A percentile compares a stretch with the other conserved stretches of the same genome.
Conservation (phyloP, 1,139 yeast genomes). For the Yamadazyma blattariae region DNA sequence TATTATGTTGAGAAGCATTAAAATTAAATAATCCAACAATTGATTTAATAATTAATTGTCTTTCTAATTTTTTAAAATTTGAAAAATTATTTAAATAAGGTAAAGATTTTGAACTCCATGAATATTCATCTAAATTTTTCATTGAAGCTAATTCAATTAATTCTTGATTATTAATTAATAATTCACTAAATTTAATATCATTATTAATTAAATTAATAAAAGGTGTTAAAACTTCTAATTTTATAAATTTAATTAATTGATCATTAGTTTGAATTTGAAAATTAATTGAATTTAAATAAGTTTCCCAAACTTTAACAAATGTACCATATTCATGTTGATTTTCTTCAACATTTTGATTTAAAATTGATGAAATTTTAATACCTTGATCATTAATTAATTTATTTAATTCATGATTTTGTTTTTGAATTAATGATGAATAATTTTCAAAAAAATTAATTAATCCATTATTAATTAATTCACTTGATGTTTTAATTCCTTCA, state of each 20-base stretch:
- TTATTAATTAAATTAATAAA: conserved; percentile 50
- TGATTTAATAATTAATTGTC: conserved; percentile 64
- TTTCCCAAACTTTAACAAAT: conserved; percentile 55
- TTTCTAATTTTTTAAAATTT: conserved; percentile 65
- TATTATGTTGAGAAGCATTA: conserved; percentile 44
- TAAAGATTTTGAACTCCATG: conserved; percentile 81
- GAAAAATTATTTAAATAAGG: conserved; percentile 75
- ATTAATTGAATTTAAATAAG: conserved; percentile 50
- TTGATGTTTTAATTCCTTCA: conserved; percentile 26
- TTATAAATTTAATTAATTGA: conserved; percentile 48
- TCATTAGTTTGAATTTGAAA: conserved; percentile 55
- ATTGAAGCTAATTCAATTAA: conserved; percentile 31
- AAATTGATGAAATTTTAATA: conserved; percentile 18
- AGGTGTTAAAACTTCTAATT: conserved; percentile 55
- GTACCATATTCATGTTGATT: conserved; percentile 47
- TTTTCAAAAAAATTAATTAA: conserved; percentile 56
- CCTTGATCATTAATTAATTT: conserved; percentile 37
- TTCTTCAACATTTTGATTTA: conserved; percentile 16
- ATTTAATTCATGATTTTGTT: conserved; percentile 50
- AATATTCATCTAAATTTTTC: conserved; percentile 34
- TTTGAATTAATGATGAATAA: conserved; percentile 46
- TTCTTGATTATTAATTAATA: conserved; percentile 41
- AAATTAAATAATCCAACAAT: conserved; percentile 70
- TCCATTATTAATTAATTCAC: conserved; percentile 23
- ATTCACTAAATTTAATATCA: conserved; percentile 49